phyloP scores from a whole-genome alignment of 345 rosid genomes.

The Gossypium arboreum region DNA sequence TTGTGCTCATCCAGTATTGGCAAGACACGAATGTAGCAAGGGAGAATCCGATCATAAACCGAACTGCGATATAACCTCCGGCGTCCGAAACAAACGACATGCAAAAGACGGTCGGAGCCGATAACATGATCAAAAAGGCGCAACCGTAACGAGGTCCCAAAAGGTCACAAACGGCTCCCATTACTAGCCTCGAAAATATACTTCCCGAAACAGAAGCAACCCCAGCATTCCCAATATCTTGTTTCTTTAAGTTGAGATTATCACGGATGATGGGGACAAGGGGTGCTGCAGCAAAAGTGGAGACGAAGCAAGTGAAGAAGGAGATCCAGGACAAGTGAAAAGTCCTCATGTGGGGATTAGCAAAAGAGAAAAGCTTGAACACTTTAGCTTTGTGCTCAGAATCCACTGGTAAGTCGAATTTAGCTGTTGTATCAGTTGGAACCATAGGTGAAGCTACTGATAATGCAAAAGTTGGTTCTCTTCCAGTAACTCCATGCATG shows the following conservation, averaged over 20 bases:
- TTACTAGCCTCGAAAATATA: conserved; percentile 2
- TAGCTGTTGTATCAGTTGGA: conserved; percentile 6
- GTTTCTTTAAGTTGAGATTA: neutral
- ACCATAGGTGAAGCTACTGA: conserved; percentile 10
- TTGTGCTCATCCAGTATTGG: conserved; percentile 9
- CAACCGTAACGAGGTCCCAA: neutral
- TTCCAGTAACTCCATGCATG: conserved; percentile 13
- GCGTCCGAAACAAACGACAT: conserved; percentile 6
- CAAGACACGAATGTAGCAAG: conserved; percentile 8
- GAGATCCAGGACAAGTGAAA: conserved; percentile 12
- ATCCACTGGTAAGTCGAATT: neutral
- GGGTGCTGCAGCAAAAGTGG: conserved; percentile 9
- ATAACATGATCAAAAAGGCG: neutral
- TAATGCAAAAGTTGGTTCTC: neutral
- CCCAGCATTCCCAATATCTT: conserved; percentile 3
- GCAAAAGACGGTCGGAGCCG: conserved; percentile 2
- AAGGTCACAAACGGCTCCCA: conserved; percentile 7
- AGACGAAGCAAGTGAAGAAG: conserved; percentile 7
- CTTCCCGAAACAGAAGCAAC: conserved; percentile 5
- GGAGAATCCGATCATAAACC: conserved; percentile 10
- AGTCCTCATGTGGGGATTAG: neutral
- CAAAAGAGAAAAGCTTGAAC: conserved; percentile 9
- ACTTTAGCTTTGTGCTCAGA: conserved; percentile 5
- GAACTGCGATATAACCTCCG: neutral
- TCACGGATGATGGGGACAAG: conserved; percentile 9